Evolutionary conservation across 352 stramenopile species (phyloP).

Genomic region (Pythium brachiatum): DNA sequence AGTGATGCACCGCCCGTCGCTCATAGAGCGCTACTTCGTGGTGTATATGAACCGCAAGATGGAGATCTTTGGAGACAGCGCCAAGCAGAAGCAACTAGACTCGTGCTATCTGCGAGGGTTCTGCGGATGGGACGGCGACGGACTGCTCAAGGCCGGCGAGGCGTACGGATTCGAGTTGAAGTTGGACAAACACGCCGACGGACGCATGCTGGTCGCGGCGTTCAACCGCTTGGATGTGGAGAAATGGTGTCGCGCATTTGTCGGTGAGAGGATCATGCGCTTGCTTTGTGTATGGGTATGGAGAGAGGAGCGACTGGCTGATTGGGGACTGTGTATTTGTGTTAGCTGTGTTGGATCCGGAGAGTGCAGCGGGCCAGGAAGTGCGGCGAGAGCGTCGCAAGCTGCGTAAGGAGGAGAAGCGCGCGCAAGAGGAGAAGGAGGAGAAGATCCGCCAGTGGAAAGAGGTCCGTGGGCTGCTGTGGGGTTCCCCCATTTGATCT

Average conservation of each 20-base stretch:
- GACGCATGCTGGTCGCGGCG: conserved; percentile 62
- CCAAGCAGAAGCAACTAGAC: conserved; percentile 35
- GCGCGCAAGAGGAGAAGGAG: conserved; percentile 32
- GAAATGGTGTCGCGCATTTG: conserved; percentile 75
- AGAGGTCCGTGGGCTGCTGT: conserved; percentile 18
- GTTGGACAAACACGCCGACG: conserved; percentile 48
- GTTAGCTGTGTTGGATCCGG: conserved; percentile 67
- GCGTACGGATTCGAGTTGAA: conserved; percentile 79
- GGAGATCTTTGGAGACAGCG: conserved; percentile 61
- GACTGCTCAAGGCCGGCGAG: conserved; percentile 61
- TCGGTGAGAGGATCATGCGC: conserved; percentile 46
- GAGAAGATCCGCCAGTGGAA: conserved; percentile 38
- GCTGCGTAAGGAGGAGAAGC: conserved; percentile 34
- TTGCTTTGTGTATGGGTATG: too few species aligned
- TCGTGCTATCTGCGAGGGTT: conserved; percentile 60
- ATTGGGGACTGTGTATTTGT: too few species aligned
- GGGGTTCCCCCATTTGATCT: not conserved
- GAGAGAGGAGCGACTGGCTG: too few species aligned
- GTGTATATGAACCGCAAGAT: conserved; percentile 79
- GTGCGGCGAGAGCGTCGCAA: conserved; percentile 37
- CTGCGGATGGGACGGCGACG: conserved; percentile 73
- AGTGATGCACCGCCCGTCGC: conserved; percentile 11
- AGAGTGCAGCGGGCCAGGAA: conserved; percentile 34
- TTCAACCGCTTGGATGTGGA: conserved; percentile 83
- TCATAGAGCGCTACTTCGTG: conserved; percentile 68